A percentile compares a stretch with the other conserved stretches of the same genome.
Conservation (phyloP, 352 stramenopile genomes). For the Pythium monospermum region DNA sequence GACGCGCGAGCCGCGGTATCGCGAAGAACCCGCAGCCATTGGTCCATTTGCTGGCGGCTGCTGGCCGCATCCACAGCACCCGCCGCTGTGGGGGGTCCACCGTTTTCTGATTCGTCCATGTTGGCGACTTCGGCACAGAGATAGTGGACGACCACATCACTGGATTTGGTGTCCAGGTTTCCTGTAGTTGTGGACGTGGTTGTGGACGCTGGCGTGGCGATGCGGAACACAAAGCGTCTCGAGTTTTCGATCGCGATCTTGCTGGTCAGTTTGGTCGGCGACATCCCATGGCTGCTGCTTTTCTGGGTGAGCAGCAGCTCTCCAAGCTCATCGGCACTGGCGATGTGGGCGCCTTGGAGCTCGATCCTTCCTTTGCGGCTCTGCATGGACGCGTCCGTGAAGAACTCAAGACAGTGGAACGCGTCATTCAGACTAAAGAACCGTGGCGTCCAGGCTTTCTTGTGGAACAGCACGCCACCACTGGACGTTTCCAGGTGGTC, state of each 20-base stretch:
- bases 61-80: conserved; percentile 18
- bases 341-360: conserved; percentile 36
- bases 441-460: conserved; percentile 39
- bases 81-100: conserved; percentile 1
- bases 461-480: conserved; percentile 18
- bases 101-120: neutral
- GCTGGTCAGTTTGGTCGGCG: conserved; percentile 1
- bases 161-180: conserved; percentile 1
- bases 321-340: conserved; percentile 51
- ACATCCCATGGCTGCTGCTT: neutral
- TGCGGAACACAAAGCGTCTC: conserved; percentile 60
- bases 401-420: conserved; percentile 59
- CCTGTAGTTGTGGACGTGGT: too few relatives aligned
- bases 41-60: conserved; percentile 39
- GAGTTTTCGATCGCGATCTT: conserved; percentile 47
- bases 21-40: conserved; percentile 47
- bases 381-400: conserved; percentile 36
- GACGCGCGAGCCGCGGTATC: conserved; percentile 2
- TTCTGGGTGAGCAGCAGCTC: conserved; percentile 31
- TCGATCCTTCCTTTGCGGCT: conserved; percentile 38
- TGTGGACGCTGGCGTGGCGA: conserved; percentile 21
- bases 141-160: conserved; percentile 32
- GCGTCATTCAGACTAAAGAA: conserved; percentile 43
- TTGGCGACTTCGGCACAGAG: conserved; percentile 44
- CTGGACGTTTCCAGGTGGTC: conserved; percentile 38